Percentiles rank a stretch among this genome's conserved stretches.
Evolutionary conservation across 805 yeast species (phyloP).

Genomic region (Torulaspora indica): DNA sequence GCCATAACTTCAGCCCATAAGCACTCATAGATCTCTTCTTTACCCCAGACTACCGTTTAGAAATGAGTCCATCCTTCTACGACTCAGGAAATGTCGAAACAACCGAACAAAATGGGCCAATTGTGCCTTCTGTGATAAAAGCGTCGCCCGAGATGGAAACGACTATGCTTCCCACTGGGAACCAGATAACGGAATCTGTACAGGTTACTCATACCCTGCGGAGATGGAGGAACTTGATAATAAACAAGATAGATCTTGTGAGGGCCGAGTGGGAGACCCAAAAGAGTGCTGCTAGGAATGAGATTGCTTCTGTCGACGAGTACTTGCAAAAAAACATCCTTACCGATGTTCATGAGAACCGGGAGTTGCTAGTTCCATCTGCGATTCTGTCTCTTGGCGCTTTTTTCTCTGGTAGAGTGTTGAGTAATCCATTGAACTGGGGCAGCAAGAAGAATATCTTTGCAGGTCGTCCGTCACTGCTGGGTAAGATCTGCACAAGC

Average conservation of each 20-base stretch:
- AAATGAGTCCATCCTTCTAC: conserved; percentile 10
- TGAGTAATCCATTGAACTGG: conserved; percentile 29
- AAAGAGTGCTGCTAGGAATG: conserved; percentile 16
- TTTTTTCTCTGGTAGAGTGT: conserved; percentile 28
- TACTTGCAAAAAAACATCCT: conserved; percentile 22
- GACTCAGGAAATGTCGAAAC: conserved; percentile 3
- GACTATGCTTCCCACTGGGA: conserved; percentile 15
- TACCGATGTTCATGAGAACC: conserved; percentile 23
- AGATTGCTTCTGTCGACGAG: conserved; percentile 11
- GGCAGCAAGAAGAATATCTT: conserved; percentile 13
- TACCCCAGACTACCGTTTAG: background rate
- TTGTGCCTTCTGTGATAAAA: conserved; percentile 8
- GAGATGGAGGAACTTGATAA: conserved; percentile 13
- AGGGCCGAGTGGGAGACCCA: conserved; percentile 22
- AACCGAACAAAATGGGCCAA: conserved; percentile 4
- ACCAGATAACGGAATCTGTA: conserved; percentile 14
- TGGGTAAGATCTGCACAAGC: conserved; percentile 21
- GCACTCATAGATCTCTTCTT: background rate
- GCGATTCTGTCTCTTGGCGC: conserved; percentile 27
- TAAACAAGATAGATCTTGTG: conserved; percentile 12
- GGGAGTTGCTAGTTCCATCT: conserved; percentile 27
- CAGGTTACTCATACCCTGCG: conserved; percentile 13
- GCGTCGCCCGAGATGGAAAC: conserved; percentile 8
- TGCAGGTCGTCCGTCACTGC: conserved; percentile 13
- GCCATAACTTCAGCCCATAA: background rate